A percentile compares a stretch with the other conserved stretches of the same genome.
Conservation (phyloP, 225 moss, liverwort and hornwort genomes). For the Marchantia polymorpha region DNA sequence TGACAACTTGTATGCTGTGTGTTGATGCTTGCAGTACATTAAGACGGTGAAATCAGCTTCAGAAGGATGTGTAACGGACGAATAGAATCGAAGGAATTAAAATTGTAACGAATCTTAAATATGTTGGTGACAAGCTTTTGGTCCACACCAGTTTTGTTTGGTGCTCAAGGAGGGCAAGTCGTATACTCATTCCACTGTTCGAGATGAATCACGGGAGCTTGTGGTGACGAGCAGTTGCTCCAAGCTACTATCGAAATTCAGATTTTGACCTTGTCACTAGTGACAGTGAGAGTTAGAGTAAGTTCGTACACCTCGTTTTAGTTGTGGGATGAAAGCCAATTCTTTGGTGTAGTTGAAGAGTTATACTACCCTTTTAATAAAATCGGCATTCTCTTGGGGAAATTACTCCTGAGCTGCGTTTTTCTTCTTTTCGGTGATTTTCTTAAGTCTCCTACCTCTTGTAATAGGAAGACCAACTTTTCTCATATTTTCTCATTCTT, state of each 20-base stretch:
- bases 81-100: constrained; percentile 28
- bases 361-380: background rate
- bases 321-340: background rate
- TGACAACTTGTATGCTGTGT: background rate
- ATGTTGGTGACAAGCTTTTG: background rate
- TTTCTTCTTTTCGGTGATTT: too few relatives aligned
- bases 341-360: constrained; percentile 2
- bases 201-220: background rate
- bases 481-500: too few relatives aligned
- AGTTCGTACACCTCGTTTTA: constrained; percentile 2
- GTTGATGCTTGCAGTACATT: constrained; percentile 56
- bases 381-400: background rate
- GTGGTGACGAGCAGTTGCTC: background rate
- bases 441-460: too few relatives aligned
- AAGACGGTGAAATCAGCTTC: constrained; percentile 90
- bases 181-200: background rate
- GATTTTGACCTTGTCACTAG: background rate
- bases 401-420: too few relatives aligned
- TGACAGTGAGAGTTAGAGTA: background rate
- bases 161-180: background rate
- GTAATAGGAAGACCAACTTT: too few relatives aligned
- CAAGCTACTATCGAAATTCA: background rate
- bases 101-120: background rate
- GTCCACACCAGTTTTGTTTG: background rate
- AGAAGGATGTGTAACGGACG: constrained; percentile 92